Conservation (phyloP, 345 rosid species). For the Kernera saxatilis region DNA sequence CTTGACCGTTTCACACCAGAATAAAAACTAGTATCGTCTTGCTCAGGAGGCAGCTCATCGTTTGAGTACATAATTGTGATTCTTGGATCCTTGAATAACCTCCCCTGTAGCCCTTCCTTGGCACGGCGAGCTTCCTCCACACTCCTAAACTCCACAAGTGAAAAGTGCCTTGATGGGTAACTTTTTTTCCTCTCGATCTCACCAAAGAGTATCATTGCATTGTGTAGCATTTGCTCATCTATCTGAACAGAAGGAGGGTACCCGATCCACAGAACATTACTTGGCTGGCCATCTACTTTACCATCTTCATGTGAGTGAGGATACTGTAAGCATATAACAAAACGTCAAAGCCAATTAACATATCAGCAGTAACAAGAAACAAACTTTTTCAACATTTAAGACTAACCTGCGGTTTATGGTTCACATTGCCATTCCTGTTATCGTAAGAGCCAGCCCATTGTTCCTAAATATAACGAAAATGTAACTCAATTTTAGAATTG, state of each 20-base stretch:
- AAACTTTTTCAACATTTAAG: background rate
- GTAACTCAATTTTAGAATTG: background rate
- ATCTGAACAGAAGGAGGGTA: slow-evolving; percentile 90
- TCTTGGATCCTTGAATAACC: slow-evolving; percentile 84
- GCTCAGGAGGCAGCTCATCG: slow-evolving; percentile 66
- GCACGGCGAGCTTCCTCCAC: slow-evolving; percentile 94
- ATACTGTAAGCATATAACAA: slow-evolving; percentile 32
- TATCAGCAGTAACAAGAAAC: background rate
- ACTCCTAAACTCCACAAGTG: slow-evolving; percentile 95
- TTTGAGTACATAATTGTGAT: slow-evolving; percentile 83
- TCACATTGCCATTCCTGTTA: slow-evolving; percentile 43
- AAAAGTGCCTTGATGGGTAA: slow-evolving; percentile 71
- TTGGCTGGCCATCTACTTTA: slow-evolving; percentile 64
- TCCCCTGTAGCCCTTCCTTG: slow-evolving; percentile 90
- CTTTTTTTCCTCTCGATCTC: slow-evolving; percentile 90
- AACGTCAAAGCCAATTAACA: background rate
- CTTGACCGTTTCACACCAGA: slow-evolving; percentile 59
- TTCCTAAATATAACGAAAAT: slow-evolving; percentile 47
- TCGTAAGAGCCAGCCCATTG: slow-evolving; percentile 50
- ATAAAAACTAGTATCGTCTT: slow-evolving; percentile 49
- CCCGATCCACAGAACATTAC: slow-evolving; percentile 87
- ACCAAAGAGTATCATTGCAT: slow-evolving; percentile 95
- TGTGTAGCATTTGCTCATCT: slow-evolving; percentile 93
- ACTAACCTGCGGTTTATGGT: slow-evolving; percentile 55
- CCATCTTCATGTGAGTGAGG: slow-evolving; percentile 46